phyloP scores from a whole-genome alignment of 352 stramenopile species.

The Thalassiosira delicatula region DNA sequence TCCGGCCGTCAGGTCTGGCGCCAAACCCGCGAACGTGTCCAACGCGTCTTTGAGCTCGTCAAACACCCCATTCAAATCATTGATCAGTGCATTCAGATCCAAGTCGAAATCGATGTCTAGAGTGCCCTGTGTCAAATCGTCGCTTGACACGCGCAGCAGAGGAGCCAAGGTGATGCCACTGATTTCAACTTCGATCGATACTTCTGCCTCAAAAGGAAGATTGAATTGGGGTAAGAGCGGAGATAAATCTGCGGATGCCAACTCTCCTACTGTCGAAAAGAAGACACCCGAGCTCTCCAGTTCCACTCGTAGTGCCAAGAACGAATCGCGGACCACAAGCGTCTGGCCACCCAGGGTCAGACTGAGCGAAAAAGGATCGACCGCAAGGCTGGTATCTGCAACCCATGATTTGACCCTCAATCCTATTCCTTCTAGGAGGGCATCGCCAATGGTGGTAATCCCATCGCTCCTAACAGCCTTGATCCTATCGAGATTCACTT shows the following conservation, averaged over 20 bases:
- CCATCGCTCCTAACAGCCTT: no score
- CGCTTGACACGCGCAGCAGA: no score
- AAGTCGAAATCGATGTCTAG: no score
- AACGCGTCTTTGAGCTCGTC: slow-evolving; percentile 3
- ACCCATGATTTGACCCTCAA: slow-evolving; percentile 24
- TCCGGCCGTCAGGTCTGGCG: slow-evolving; percentile 15
- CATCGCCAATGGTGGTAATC: slow-evolving; percentile 13
- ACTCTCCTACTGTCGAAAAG: slow-evolving; percentile 22
- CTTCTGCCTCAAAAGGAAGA: slow-evolving; percentile 37
- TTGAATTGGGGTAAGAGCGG: slow-evolving; percentile 30
- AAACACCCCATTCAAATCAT: slow-evolving; percentile 11
- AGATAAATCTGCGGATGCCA: slow-evolving; percentile 13
- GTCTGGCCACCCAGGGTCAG: slow-evolving; percentile 6
- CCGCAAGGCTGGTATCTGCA: slow-evolving; percentile 16
- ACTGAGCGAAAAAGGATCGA: slow-evolving; percentile 46
- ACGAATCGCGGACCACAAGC: slow-evolving; percentile 42
- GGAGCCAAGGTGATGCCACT: slow-evolving; percentile 3
- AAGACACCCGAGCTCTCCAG: slow-evolving; percentile 33
- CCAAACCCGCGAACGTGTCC: slow-evolving; percentile 2
- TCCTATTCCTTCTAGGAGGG: slow-evolving; percentile 12
- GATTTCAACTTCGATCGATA: slow-evolving; percentile 44
- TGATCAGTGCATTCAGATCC: background rate
- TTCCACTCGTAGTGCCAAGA: slow-evolving; percentile 30
- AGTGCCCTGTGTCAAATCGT: no score
- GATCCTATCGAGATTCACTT: no score